Percentiles rank a stretch among this genome's conserved stretches.
phyloP scores from a whole-genome alignment of 2,329 filamentous ascomycete species.

The Diaporthe sp. region DNA sequence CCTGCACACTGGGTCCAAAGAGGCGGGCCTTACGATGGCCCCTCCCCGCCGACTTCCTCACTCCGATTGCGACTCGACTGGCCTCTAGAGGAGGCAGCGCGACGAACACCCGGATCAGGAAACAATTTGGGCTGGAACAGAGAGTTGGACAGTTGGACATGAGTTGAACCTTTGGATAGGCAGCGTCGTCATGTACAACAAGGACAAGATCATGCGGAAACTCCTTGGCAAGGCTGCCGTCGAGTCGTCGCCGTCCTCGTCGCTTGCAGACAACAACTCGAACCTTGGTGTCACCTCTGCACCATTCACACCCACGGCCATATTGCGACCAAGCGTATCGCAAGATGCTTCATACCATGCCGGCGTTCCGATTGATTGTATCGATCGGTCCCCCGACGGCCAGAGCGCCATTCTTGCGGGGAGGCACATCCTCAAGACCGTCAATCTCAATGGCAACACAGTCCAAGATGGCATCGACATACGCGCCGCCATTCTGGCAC shows the following conservation, averaged over 20 bases:
- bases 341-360: constrained; percentile 68
- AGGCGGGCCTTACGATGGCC: constrained; percentile 21
- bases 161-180: constrained; percentile 41
- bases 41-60: background rate
- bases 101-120: constrained; percentile 7
- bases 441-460: constrained; percentile 65
- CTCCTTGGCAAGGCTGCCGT: constrained; percentile 67
- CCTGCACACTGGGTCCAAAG: background rate
- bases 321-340: constrained; percentile 65
- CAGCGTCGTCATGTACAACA: constrained; percentile 60
- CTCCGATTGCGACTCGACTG: constrained; percentile 18
- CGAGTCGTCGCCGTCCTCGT: constrained; percentile 60
- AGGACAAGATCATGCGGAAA: constrained; percentile 71
- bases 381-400: constrained; percentile 71
- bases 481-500: constrained; percentile 66
- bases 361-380: constrained; percentile 65
- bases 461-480: constrained; percentile 71
- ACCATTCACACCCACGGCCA: constrained; percentile 50
- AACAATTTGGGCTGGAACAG: background rate
- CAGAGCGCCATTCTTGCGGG: constrained; percentile 69
- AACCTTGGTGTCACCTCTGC: constrained; percentile 58
- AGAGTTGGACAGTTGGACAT: background rate
- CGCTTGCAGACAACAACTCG: constrained; percentile 43
- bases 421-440: constrained; percentile 71
- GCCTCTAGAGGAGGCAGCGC: constrained; percentile 33